Evolutionary conservation across 2,329 filamentous ascomycete species (phyloP).

Genomic region (Stachybotrys chartarum): DNA sequence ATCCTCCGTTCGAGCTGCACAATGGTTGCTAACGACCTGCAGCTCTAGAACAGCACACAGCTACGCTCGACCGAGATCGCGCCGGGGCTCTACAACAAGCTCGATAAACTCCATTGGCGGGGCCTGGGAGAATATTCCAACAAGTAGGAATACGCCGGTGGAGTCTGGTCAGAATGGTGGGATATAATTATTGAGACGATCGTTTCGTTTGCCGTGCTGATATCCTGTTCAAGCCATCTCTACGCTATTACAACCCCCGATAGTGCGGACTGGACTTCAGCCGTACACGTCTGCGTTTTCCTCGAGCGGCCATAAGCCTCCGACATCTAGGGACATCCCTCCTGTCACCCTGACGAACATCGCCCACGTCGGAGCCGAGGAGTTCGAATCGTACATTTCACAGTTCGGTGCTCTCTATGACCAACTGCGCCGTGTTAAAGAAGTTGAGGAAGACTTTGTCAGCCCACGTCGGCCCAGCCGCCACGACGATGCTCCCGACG

Average conservation of each 20-base stretch:
- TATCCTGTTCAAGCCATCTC: slow-evolving; percentile 62
- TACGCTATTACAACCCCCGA: slow-evolving; percentile 84
- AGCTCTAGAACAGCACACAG: slow-evolving; percentile 27
- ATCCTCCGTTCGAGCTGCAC: not conserved
- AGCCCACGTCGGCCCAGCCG: slow-evolving; percentile 32
- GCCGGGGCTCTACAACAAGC: slow-evolving; percentile 79
- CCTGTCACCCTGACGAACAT: slow-evolving; percentile 89
- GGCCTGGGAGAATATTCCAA: slow-evolving; percentile 63
- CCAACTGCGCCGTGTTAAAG: slow-evolving; percentile 76
- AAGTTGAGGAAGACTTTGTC: slow-evolving; percentile 59
- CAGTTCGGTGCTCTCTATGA: slow-evolving; percentile 87
- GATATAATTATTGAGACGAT: not conserved
- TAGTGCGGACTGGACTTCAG: slow-evolving; percentile 78
- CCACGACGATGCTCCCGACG: slow-evolving; percentile 34
- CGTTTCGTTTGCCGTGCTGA: not conserved
- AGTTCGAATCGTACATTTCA: slow-evolving; percentile 77
- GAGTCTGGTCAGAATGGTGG: slow-evolving; percentile 82
- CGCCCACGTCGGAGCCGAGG: slow-evolving; percentile 66
- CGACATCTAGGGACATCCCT: slow-evolving; percentile 83
- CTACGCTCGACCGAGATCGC: slow-evolving; percentile 42
- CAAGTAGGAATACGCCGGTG: slow-evolving; percentile 46
- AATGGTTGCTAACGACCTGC: not conserved
- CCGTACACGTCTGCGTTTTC: slow-evolving; percentile 66
- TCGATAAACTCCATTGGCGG: slow-evolving; percentile 84
- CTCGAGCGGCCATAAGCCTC: slow-evolving; percentile 71